Evolutionary conservation across 495 filamentous ascomycete species (phyloP), one percentile per base, ranked within the genome.

Genomic region (Xylaria grammica): DNA sequence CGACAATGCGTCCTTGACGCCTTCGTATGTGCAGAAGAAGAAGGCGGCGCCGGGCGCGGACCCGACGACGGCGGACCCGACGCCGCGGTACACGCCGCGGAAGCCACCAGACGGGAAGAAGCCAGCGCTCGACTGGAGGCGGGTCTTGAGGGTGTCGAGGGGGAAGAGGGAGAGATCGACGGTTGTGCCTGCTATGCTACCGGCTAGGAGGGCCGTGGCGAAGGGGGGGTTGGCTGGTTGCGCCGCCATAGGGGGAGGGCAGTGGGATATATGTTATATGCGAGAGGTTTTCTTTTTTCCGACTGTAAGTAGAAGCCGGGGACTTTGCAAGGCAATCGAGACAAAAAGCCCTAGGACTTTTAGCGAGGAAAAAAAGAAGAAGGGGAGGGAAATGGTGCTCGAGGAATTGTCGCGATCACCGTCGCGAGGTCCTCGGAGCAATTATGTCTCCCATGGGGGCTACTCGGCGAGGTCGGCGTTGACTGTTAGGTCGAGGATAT

Each of bases 21-120:
- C 80, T 74, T 99, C 95, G 80, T 99, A 99, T 61, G 93, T 96
- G 74, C 92, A 91, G 86, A 99, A 99, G 86, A 99, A 99, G 67
- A 97, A 92, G 45, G 95, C 94, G 6, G 95, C 95, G n/a, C 93
- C 93, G 6, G 95, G 95, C 0, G 96, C 96, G 38, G 93, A 97
- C n/a, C 95, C 95, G 69, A 97, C 87, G 32, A 93, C 74, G 4
- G 88, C 89, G 42, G 80, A 84, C 32, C 89, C 89, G 15, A 92
- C 81, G 70, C 90, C 89, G 45, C 83, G 81, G 81, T 91, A 91
- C 68, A 92, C 86, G 63, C 90, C 89, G 46, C 78, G 77, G 82
- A 92, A 91, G 67, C 90, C 90, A 71, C 90, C 91, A 7, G 89
- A 86, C 20, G 89, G 82, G 73, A 88, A 81, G 81, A 94, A 96